Evolutionary conservation across 1,139 yeast species (phyloP).

Genomic region (Nakaseomyces delphensis): DNA sequence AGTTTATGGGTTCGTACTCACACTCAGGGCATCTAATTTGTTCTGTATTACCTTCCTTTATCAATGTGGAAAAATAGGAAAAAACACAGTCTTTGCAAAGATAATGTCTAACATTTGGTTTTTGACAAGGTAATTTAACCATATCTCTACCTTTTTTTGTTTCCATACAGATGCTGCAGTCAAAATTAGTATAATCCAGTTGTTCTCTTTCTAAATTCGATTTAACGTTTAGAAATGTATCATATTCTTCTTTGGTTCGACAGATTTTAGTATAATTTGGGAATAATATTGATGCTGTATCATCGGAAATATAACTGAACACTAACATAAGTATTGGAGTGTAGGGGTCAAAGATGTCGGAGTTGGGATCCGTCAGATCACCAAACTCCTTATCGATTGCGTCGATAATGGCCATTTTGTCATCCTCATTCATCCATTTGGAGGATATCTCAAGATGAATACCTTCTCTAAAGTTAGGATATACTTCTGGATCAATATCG

Average conservation of each 20-base stretch:
- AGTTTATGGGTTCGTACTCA: constrained; percentile 32
- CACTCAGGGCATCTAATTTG: constrained; percentile 55
- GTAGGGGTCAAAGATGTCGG: constrained; percentile 31
- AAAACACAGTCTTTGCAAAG: constrained; percentile 46
- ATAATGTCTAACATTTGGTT: constrained; percentile 33
- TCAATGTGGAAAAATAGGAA: constrained; percentile 40
- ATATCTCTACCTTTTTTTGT: constrained; percentile 42
- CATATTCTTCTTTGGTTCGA: constrained; percentile 15
- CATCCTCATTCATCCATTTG: constrained; percentile 27
- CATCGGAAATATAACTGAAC: constrained; percentile 39
- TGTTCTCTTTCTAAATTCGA: constrained; percentile 24
- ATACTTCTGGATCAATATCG: constrained; percentile 15
- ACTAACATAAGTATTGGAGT: constrained; percentile 36
- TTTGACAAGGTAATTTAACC: constrained; percentile 34
- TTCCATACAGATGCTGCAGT: constrained; percentile 54
- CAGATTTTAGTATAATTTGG: constrained; percentile 16
- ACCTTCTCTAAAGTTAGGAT: constrained; percentile 27
- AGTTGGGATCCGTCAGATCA: constrained; percentile 34
- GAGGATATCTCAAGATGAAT: constrained; percentile 29
- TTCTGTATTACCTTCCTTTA: constrained; percentile 44
- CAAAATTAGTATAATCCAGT: constrained; percentile 38
- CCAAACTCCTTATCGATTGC: constrained; percentile 27
- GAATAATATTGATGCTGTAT: constrained; percentile 23
- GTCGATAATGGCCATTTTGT: constrained; percentile 15
- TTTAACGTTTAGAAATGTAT: constrained; percentile 20